Base-by-base conservation (phyloP, 2,329 filamentous ascomycete species). In the Fusarium dimerum region DNA sequence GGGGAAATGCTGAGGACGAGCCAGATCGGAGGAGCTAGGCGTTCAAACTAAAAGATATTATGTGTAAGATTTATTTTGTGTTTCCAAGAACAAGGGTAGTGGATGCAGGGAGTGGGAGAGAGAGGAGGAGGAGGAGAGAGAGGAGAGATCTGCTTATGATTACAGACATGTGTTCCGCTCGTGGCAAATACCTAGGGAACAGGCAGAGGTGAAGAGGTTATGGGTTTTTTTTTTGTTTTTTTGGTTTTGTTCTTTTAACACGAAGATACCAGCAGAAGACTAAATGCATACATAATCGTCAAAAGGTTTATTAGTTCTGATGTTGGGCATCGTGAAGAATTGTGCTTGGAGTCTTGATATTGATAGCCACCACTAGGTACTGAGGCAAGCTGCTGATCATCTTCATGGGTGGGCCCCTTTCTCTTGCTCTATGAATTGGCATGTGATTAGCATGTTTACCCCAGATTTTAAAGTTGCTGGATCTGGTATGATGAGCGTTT, bases 21-120 rank as follows among this genome's bases (percentile, higher is more conserved):
- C 48, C 40, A 50, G 55, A 42, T 51, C 47, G 50, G 32, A 45
- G 60, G 63, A 61, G 61, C 61, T 47, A 47, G 63, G 63, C 62
- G 63, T 66, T 66, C 50, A 65, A 58, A 63, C 57, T 50, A 66
- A 63, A 65, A 65, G 63, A 66, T 55, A 60, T 65, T 50, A 45
- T 56, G 58, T 66, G 63, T 66, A 66, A 64, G 61, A 66, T 66
- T 63, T 26, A 26, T 26, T 26, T 26, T 26, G n/a, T n/a, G n/a
- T n/a, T 26, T 26, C 20, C 20, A 26, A 26, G 20, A 26, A 4
- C 5, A 26, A 26, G 20, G 20, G 20, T 4, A 26, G 7, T 26
- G 20, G 20, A 26, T 26, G 20, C 20, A 26, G 20, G 20, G 20
- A 26, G 20, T 7, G 7, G 20, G 7, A 26, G 20, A 47, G 46